Evolutionary conservation across 2,329 filamentous ascomycete genomes (phyloP).

Genomic region (Drechslerella dactyloides): DNA sequence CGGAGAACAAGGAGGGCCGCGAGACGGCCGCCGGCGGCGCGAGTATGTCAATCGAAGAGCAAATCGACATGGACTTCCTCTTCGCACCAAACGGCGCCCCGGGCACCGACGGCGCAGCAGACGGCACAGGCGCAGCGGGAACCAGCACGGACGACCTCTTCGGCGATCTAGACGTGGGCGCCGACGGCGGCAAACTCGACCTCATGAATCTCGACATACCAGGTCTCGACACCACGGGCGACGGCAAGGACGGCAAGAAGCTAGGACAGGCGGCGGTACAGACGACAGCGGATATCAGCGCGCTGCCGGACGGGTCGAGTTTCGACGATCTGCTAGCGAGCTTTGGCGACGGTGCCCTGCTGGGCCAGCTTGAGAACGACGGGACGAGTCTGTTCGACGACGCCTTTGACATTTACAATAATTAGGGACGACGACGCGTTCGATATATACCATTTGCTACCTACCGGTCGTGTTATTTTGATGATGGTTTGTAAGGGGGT

Average conservation of each 20-base stretch:
- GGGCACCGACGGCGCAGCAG: not conserved
- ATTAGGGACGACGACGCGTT: no score
- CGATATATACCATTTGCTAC: no score
- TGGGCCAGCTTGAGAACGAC: slow-evolving; percentile 39
- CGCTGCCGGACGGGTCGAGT: slow-evolving; percentile 4
- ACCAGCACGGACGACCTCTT: slow-evolving; percentile 27
- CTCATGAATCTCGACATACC: slow-evolving; percentile 41
- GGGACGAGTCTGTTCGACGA: slow-evolving; percentile 40
- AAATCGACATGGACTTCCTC: slow-evolving; percentile 48
- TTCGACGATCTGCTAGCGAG: slow-evolving; percentile 42
- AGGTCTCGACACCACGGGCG: slow-evolving; percentile 10
- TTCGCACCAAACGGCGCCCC: slow-evolving; percentile 6
- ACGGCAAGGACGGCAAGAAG: slow-evolving; percentile 11
- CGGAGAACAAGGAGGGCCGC: slow-evolving; percentile 13
- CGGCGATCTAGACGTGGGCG: slow-evolving; percentile 30
- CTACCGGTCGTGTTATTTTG: no score
- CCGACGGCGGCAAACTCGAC: slow-evolving; percentile 25
- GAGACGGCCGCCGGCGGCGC: not conserved
- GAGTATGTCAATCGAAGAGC: slow-evolving; percentile 38
- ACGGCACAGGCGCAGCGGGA: not conserved
- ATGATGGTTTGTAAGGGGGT: not conserved
- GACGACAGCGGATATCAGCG: slow-evolving; percentile 22
- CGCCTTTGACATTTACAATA: slow-evolving; percentile 39
- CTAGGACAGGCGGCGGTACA: not conserved
- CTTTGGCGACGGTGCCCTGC: slow-evolving; percentile 23